Base-by-base conservation (phyloP, 164 flowering plant species). In the Platanus orientalis region DNA sequence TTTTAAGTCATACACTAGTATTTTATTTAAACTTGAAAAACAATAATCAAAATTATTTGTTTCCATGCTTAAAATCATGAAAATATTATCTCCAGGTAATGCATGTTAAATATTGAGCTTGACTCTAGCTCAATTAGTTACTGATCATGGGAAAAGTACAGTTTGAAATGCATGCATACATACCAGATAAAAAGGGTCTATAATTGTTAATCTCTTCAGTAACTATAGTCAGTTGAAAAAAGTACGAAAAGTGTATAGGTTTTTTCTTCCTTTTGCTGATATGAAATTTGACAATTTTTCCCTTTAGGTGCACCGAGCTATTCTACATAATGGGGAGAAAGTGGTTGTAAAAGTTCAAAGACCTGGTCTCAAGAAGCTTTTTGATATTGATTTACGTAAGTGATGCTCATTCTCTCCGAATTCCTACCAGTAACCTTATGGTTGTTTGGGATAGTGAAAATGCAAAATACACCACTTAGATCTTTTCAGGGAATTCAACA, bases 311-410 rank as follows among this genome's bases (percentile, higher is more conserved):
- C 99, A 94, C 72, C 89, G 96, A 32, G 97, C 93, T 29, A 69
- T 89, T 69, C 79, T 94, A 54, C 93, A 91, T 62, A 86, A 81
- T 76, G 97, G 97, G 66, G 96, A 94, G 76, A 84, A 75, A 73
- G 97, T 88, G 39, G 95, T 89, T 24, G 85, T 94, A 60, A 94
- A 94, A 80, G 95, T 94, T 66, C 97, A 94, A 64, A 87, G 99
- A 71, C 99, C 97, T 59, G 97, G 99, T 48, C 83, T 94, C 26
- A 94, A 82, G 83, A 91, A 83, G 73, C 93, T 94, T 25, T 94
- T 94, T 75, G 97, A 94, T 72, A 94, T 94, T 56, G 99, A 94
- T 78, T 75, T 94, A 61, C 67, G 99, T 94, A 74, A 83, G 95
- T 71, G 29, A 48, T 63, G 45, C 28, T 45, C 23, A 57, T 27